Conservation (phyloP, 2,329 filamentous ascomycete species). For the Alternaria consortialis region DNA sequence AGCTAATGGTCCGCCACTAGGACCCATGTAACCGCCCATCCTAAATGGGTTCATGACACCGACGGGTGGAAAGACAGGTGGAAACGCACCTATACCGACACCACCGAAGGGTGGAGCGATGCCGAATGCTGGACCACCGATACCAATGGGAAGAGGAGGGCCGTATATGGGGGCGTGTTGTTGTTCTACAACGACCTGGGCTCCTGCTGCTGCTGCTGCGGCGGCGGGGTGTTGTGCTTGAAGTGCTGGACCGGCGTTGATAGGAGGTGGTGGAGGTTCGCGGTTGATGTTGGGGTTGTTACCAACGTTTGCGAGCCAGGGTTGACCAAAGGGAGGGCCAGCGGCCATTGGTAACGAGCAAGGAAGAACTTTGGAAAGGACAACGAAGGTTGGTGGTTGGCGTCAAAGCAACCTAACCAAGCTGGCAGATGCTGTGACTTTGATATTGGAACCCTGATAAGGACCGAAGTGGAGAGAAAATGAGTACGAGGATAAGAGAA, state of each 20-base stretch:
- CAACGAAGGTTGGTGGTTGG: not conserved
- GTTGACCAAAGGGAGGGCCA: conserved; percentile 37
- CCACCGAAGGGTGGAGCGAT: conserved; percentile 26
- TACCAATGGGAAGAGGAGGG: conserved; percentile 32
- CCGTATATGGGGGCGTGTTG: conserved; percentile 36
- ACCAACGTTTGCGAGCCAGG: conserved; percentile 42
- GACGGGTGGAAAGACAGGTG: conserved; percentile 25
- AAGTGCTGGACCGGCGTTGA: conserved; percentile 24
- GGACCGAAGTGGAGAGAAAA: not conserved
- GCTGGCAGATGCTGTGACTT: not conserved
- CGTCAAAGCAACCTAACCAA: not conserved
- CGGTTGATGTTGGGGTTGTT: conserved; percentile 48
- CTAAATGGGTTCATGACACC: conserved; percentile 35
- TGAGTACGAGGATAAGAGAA: not conserved
- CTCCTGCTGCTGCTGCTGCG: not conserved
- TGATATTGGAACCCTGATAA: not conserved
- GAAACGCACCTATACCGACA: conserved; percentile 38
- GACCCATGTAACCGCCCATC: conserved; percentile 14
- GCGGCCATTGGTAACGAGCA: conserved; percentile 32
- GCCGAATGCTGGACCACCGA: conserved; percentile 26
- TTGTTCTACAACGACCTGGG: conserved; percentile 31
- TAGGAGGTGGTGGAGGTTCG: conserved; percentile 41
- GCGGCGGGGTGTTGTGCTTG: conserved; percentile 15
- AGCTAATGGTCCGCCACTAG: conserved; percentile 37
- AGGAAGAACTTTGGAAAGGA: not conserved